phyloP scores from a whole-genome alignment of 1,139 yeast species.

The Suhomyces bolitotheri region DNA sequence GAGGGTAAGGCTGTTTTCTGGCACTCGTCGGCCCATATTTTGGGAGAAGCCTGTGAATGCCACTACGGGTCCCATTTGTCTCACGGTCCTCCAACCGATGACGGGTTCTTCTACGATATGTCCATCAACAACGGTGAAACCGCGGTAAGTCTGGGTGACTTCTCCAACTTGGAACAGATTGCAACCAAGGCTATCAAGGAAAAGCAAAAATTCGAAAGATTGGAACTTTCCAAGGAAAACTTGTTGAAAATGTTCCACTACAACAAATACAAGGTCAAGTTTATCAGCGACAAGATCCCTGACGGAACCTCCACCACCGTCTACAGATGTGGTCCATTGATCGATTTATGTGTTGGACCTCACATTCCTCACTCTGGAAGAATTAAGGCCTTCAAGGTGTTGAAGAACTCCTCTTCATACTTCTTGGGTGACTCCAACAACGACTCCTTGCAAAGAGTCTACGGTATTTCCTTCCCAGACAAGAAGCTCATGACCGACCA shows the following conservation, averaged over 20 bases:
- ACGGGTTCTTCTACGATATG: constrained; percentile 98
- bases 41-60: constrained; percentile 98
- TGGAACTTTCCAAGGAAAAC: constrained; percentile 89
- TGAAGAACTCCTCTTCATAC: constrained; percentile 95
- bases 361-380: constrained; percentile 98
- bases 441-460: constrained; percentile 95
- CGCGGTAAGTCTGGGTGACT: constrained; percentile 80
- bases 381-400: constrained; percentile 89
- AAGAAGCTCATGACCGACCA: constrained; percentile 96
- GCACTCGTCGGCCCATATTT: constrained; percentile 98
- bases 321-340: constrained; percentile 96
- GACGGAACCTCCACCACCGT: constrained; percentile 97
- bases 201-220: constrained; percentile 93
- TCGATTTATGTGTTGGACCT: constrained; percentile 97
- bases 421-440: constrained; percentile 91
- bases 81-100: constrained; percentile 95
- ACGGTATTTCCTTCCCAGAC: constrained; percentile 99
- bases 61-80: constrained; percentile 89
- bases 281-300: constrained; percentile 86
- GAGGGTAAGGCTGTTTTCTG: constrained; percentile 96
- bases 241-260: constrained; percentile 89
- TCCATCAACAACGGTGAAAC: constrained; percentile 74
- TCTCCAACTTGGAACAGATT: constrained; percentile 78
- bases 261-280: constrained; percentile 91
- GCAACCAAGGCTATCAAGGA: constrained; percentile 93